Evolutionary conservation across 805 yeast species (phyloP), one percentile per base, ranked within the genome.

Genomic region (Nakazawaea anatomiae): DNA sequence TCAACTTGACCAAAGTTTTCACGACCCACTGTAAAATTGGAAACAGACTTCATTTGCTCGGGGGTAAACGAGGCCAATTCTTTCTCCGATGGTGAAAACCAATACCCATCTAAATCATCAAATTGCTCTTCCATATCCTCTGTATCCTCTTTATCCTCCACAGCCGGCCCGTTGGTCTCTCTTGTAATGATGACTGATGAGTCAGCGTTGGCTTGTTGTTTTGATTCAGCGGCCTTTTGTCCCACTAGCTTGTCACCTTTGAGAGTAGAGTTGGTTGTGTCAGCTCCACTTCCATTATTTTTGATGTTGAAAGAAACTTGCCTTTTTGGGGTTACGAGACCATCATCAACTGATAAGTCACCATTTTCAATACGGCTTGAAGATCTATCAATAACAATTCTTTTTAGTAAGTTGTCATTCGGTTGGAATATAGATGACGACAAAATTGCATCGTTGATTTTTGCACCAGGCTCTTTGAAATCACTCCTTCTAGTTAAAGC

Each of bases 51-150:
- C 46, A 89, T 75, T 54, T 89, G 85, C 8, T 80, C 68, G 39
- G 87, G 71, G 0, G 89, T 65, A 75, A 79, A 73, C 14, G 73
- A 67, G 50, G 77, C 75, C 48, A 94, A 70, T 46, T 82, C 82
- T 5, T 82, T 77, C 39, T 85, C 61, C 2, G 89, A 73, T 14
- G 99, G 99, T 5, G 87, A 79, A 49, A 83, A 85, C 88, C 94
- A 94, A 68, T 91, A 94, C 5, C 91, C 96, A 46, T 86, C 79
- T 11, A 32, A 32, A 32, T 32, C 4, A 32, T 32, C 11, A 32
- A 9, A 11, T 32, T 48, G 14, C 38, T 35, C 48, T 27, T 25
- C 42, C 9, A 29, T 41, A 0, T 34, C 18, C 7, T 42, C 49
- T 14, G 41, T 42, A 3, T 42, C 45, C 32, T 51, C 39, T 11